A percentile compares a stretch with the other conserved stretches of the same genome.
These are phyloP conservation scores for Starmerella apis DNA, from an alignment of 805 yeast species.

Conservation along the genomic window DNA sequence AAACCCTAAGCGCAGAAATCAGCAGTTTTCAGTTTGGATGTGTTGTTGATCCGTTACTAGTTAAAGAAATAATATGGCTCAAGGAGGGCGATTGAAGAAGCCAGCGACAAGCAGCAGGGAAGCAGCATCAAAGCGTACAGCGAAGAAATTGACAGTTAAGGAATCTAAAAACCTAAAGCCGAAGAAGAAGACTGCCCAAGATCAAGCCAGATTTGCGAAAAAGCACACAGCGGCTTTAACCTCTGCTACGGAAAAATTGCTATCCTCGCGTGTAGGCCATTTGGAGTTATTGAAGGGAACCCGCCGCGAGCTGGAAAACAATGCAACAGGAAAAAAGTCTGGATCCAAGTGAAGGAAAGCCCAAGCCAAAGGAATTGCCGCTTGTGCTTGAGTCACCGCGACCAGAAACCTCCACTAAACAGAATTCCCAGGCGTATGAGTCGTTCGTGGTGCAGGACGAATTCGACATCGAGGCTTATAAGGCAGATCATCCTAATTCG, in stretches of 20 bases:
- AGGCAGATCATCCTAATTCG: slow-evolving; percentile 15
- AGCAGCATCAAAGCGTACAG: slow-evolving; percentile 18
- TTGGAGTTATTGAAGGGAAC: slow-evolving; percentile 84
- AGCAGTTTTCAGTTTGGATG: not conserved
- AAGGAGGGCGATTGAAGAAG: slow-evolving; percentile 31
- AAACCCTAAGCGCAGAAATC: not conserved
- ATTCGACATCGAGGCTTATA: slow-evolving; percentile 18
- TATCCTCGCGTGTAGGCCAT: slow-evolving; percentile 88
- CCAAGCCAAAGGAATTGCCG: slow-evolving; percentile 13
- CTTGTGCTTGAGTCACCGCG: slow-evolving; percentile 14
- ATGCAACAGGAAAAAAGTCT: slow-evolving; percentile 29
- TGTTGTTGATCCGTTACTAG: too few species aligned
- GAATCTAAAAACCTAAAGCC: slow-evolving; percentile 39
- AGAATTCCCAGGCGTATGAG: slow-evolving; percentile 10
- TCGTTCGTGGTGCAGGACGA: slow-evolving; percentile 15
- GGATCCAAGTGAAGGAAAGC: not conserved
- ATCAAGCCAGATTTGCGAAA: slow-evolving; percentile 44
- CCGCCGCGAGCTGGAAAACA: slow-evolving; percentile 68
- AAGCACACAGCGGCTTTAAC: slow-evolving; percentile 45
- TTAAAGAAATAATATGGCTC: too few species aligned
- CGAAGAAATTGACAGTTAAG: slow-evolving; percentile 39
- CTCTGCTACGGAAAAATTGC: slow-evolving; percentile 67
- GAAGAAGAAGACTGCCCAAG: slow-evolving; percentile 56
- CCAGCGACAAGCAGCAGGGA: slow-evolving; percentile 11
- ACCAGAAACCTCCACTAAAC: too few species aligned